Base-by-base conservation (phyloP, 2,329 filamentous ascomycete species). In the Knufia fluminis region DNA sequence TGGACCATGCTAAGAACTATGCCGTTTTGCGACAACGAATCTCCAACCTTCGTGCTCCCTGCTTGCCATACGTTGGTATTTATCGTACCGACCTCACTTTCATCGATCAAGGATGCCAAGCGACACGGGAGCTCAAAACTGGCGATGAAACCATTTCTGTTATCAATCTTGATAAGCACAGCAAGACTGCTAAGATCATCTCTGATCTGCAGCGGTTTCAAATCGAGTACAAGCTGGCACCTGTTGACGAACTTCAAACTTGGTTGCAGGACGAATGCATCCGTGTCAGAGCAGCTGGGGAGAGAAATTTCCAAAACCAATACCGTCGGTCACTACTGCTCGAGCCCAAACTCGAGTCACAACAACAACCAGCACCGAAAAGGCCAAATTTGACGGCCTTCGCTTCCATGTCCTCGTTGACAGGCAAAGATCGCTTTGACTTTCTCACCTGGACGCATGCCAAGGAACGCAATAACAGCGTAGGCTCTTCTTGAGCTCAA, bases 121-220 rank as follows among this genome's bases (percentile, higher is more conserved):
- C 87, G 3, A 90, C 84, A 2, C 87, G 91, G 60, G 83, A 84
- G 60, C 78, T 94, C 17, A 79, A 79, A 0, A 73, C 62, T 12
- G 79, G 85, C n/a, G 76, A 81, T 24, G 69, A 72, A 23, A 78
- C 80, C 22, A 76, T 87, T 60, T 80, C 82, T 0, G 86, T 97
- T 26, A 88, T 98, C 74, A 98, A 98, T 69, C 97, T 96, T 61
- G 91, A 97, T 73, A 97, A 97, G 70, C 89, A 97, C 65, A 85
- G 82, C 60, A 87, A 89, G 59, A 97, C 90, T 2, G 90, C 91
- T 40, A 92, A 90, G 68, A 94, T 97, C 62, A 94, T 98, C 60
- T 86, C 87, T 55, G 91, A 97, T 60, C 78, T 98, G 6, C 92
- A 98, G 66, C 83, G 90, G 16, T 97, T 97, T 71, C 92, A 98